A percentile compares a stretch with the other conserved stretches of the same genome.
phyloP scores from a whole-genome alignment of 2,329 filamentous ascomycete genomes.

The Fragosphaeria purpurea region DNA sequence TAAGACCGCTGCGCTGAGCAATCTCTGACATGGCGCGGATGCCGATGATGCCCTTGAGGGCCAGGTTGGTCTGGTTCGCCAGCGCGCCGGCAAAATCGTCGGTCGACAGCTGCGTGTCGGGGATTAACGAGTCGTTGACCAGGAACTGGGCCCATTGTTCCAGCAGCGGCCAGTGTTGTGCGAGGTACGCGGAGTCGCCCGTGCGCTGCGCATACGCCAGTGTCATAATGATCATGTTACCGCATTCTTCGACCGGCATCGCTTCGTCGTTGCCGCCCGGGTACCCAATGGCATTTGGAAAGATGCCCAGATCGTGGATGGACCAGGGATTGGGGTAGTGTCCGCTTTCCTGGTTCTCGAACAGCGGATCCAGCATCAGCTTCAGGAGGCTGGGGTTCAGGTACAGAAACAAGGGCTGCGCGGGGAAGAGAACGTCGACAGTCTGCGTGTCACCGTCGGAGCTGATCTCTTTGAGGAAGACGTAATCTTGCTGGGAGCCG shows the following conservation, averaged over 20 bases:
- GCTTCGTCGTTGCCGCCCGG: slow-evolving; percentile 58
- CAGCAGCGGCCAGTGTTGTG: slow-evolving; percentile 59
- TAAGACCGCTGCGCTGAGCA: slow-evolving; percentile 48
- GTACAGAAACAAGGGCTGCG: slow-evolving; percentile 75
- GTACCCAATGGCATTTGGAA: slow-evolving; percentile 63
- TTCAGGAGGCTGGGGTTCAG: slow-evolving; percentile 69
- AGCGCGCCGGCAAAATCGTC: slow-evolving; percentile 65
- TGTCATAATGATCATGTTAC: slow-evolving; percentile 63
- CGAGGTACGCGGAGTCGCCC: slow-evolving; percentile 32
- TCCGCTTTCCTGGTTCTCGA: slow-evolving; percentile 69
- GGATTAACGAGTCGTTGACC: slow-evolving; percentile 58
- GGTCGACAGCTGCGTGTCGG: slow-evolving; percentile 63
- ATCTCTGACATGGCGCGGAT: slow-evolving; percentile 69
- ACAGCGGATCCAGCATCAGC: slow-evolving; percentile 65
- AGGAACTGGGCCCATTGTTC: slow-evolving; percentile 65
- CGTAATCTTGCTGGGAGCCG: slow-evolving; percentile 55
- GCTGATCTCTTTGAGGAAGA: slow-evolving; percentile 85
- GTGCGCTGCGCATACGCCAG: slow-evolving; percentile 47
- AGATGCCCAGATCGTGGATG: slow-evolving; percentile 66
- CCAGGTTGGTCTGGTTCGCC: slow-evolving; percentile 62
- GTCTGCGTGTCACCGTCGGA: slow-evolving; percentile 82
- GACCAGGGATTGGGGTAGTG: slow-evolving; percentile 72
- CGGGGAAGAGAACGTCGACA: slow-evolving; percentile 76
- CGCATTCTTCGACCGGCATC: slow-evolving; percentile 65
- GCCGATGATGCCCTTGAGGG: slow-evolving; percentile 68